A percentile compares a stretch with the other conserved stretches of the same genome.
phyloP scores from a whole-genome alignment of 129 eudicot genomes.

The Tagetes erecta region DNA sequence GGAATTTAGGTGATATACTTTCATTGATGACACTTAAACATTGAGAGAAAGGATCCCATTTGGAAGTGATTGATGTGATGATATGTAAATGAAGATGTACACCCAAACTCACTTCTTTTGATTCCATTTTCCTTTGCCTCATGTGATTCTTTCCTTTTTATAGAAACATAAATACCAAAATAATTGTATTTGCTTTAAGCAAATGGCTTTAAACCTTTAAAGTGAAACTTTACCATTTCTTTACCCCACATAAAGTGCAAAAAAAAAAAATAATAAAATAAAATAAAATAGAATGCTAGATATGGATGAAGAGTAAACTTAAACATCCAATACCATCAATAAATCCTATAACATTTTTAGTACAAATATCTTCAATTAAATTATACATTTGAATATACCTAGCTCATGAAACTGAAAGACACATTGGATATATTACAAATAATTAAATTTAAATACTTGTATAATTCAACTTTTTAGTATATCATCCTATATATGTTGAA shows the following conservation, averaged over 20 bases:
- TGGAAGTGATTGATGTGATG: constrained; percentile 43
- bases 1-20: neutral
- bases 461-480: too few relatives aligned
- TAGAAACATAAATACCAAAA: constrained; percentile 1
- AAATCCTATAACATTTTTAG: too few relatives aligned
- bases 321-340: too few relatives aligned
- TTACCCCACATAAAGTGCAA: neutral
- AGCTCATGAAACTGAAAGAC: too few relatives aligned
- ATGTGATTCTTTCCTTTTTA: constrained; percentile 30
- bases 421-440: too few relatives aligned
- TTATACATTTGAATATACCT: too few relatives aligned
- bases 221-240: constrained; percentile 13
- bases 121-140: constrained; percentile 32
- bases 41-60: constrained; percentile 25
- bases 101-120: constrained; percentile 35
- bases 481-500: too few relatives aligned
- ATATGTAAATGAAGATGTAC: constrained; percentile 31
- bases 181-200: constrained; percentile 14
- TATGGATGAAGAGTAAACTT: neutral
- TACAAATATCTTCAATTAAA: too few relatives aligned
- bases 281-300: neutral
- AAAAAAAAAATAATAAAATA: too few relatives aligned
- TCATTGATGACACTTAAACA: constrained; percentile 19
- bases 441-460: too few relatives aligned
- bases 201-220: constrained; percentile 17